Evolutionary conservation across 371 early-diverging fungal species (phyloP).

Genomic region (Syncephalis fuscata): DNA sequence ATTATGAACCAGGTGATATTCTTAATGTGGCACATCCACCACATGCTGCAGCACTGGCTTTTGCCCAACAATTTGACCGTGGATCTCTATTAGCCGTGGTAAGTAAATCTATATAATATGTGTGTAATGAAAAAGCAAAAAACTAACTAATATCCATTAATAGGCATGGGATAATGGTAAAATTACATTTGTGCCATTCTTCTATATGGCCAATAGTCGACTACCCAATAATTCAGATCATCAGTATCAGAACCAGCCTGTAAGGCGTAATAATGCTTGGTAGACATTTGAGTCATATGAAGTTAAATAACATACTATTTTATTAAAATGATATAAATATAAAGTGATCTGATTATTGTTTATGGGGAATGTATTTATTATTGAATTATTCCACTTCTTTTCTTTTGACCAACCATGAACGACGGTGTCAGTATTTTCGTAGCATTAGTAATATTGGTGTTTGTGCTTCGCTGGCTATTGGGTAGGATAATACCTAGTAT

Average conservation of each 20-base stretch:
- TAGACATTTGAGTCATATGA: too few relatives aligned
- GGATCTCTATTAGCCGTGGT: neutral
- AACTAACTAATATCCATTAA: neutral
- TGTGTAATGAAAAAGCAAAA: neutral
- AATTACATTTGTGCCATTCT: neutral
- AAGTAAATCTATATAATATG: neutral
- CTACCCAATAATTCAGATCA: too few relatives aligned
- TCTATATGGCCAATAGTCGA: too few relatives aligned
- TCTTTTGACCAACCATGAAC: slow-evolving; percentile 25
- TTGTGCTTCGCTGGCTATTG: slow-evolving; percentile 57
- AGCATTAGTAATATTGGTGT: slow-evolving; percentile 48
- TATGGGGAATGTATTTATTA: too few relatives aligned
- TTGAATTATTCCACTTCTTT: too few relatives aligned
- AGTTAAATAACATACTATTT: too few relatives aligned
- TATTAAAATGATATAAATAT: too few relatives aligned
- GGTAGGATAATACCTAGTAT: slow-evolving; percentile 21
- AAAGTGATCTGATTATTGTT: too few relatives aligned
- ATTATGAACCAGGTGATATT: neutral
- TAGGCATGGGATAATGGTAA: neutral
- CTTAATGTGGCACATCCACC: neutral
- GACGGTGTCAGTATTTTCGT: slow-evolving; percentile 58
- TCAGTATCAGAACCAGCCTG: too few relatives aligned
- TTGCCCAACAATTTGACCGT: neutral
- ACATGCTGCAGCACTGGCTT: neutral
- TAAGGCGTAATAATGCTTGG: too few relatives aligned